A percentile compares a stretch with the other conserved stretches of the same genome.
Conservation (phyloP, 176 grass and related monocot genomes). For the Triticum turgidum region DNA sequence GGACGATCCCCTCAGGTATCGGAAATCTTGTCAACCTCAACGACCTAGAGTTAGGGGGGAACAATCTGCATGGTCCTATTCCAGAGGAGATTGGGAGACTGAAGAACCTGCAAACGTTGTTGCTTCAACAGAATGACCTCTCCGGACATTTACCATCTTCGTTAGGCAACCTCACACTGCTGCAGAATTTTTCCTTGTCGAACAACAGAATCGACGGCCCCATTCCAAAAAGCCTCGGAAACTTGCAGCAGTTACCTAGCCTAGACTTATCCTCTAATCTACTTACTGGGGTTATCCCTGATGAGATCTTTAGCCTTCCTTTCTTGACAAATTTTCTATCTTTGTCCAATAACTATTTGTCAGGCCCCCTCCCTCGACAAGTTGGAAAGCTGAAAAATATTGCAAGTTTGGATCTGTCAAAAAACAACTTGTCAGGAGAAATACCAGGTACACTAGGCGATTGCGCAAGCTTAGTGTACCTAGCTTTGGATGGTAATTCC, state of each 20-base stretch:
- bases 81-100: slow-evolving; percentile 32
- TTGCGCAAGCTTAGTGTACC: slow-evolving; percentile 33
- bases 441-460: slow-evolving; percentile 16
- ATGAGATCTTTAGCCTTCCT: slow-evolving; percentile 31
- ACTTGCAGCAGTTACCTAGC: not conserved
- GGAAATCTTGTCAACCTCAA: slow-evolving; percentile 8
- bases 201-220: slow-evolving; percentile 18
- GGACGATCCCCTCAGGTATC: slow-evolving; percentile 23
- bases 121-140: not conserved
- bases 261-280: slow-evolving; percentile 14
- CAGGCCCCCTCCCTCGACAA: slow-evolving; percentile 17
- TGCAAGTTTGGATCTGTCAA: slow-evolving; percentile 6
- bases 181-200: not conserved
- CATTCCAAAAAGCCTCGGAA: slow-evolving; percentile 40
- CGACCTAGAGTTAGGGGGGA: not conserved
- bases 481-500: slow-evolving; percentile 22
- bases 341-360: slow-evolving; percentile 38
- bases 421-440: slow-evolving; percentile 29
- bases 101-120: not conserved
- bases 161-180: slow-evolving; percentile 41
- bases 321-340: not conserved
- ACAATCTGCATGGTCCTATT: slow-evolving; percentile 33
- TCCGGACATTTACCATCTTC: slow-evolving; percentile 33
- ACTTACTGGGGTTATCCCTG: slow-evolving; percentile 30
- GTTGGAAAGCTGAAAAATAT: slow-evolving; percentile 16